phyloP scores from a whole-genome alignment of 2,329 filamentous ascomycete species.

The Exophiala calicioides region DNA sequence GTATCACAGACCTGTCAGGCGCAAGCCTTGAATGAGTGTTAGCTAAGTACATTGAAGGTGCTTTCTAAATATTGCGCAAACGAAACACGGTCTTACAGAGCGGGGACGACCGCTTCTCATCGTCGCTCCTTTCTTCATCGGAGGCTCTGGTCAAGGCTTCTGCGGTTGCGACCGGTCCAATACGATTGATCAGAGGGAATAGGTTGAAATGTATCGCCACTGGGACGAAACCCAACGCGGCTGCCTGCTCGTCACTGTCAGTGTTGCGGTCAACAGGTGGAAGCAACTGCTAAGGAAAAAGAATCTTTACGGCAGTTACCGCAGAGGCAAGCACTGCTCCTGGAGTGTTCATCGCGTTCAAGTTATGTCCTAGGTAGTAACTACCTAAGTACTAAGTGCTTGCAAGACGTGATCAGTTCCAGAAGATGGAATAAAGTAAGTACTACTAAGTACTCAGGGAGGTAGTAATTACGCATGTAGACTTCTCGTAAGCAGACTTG shows the following conservation, averaged over 20 bases:
- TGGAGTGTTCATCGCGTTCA: constrained; percentile 28
- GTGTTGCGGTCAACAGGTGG: background rate
- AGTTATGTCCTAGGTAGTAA: no score
- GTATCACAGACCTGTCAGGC: constrained; percentile 32
- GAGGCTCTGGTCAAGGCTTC: constrained; percentile 34
- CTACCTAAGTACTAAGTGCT: no score
- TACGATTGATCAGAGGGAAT: constrained; percentile 34
- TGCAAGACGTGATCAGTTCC: no score
- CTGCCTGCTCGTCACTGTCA: constrained; percentile 30
- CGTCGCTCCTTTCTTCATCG: constrained; percentile 26
- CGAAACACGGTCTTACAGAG: constrained; percentile 31
- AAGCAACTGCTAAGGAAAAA: no score
- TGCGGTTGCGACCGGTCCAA: constrained; percentile 33
- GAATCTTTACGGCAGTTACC: constrained; percentile 34
- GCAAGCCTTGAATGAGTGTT: constrained; percentile 22
- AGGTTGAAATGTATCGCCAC: constrained; percentile 41
- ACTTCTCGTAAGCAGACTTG: no score
- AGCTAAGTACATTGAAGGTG: background rate
- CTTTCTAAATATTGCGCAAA: no score
- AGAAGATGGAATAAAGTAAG: no score
- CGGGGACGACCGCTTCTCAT: constrained; percentile 22
- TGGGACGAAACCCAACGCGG: constrained; percentile 41
- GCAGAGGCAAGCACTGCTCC: constrained; percentile 35
- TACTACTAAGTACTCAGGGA: no score
- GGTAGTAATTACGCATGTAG: no score